A percentile compares a stretch with the other conserved stretches of the same genome.
These are phyloP conservation scores for Cucurbita pepo DNA, from an alignment of 306 rosid species.

Conservation along the genomic window DNA sequence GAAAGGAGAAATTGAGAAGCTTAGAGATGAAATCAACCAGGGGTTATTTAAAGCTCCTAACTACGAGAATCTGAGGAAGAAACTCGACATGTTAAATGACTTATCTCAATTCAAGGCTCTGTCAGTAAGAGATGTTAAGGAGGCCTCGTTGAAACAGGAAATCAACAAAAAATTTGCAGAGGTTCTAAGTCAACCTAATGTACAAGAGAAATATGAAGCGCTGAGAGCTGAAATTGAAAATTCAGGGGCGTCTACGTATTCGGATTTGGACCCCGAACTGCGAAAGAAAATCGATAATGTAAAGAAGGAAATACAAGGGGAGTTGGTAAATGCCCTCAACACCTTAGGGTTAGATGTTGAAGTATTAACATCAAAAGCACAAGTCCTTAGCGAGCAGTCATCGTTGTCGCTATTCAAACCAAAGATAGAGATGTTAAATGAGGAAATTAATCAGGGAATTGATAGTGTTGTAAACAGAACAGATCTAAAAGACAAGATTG, in stretches of 20 bases:
- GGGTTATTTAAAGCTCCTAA: slow-evolving; percentile 42
- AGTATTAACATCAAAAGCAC: slow-evolving; percentile 15
- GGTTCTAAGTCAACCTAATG: slow-evolving; percentile 26
- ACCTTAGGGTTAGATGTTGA: slow-evolving; percentile 44
- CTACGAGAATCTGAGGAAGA: slow-evolving; percentile 33
- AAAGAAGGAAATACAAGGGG: slow-evolving; percentile 41
- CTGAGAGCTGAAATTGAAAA: slow-evolving; percentile 46
- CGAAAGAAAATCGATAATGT: slow-evolving; percentile 35
- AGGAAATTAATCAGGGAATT: slow-evolving; percentile 35
- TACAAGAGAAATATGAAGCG: slow-evolving; percentile 39
- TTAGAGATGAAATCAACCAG: slow-evolving; percentile 39
- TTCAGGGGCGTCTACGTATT: slow-evolving; percentile 23
- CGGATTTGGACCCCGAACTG: slow-evolving; percentile 42
- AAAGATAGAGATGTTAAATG: slow-evolving; percentile 35
- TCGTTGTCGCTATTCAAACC: slow-evolving; percentile 19
- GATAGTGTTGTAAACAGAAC: slow-evolving; percentile 29
- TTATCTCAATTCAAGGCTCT: slow-evolving; percentile 33
- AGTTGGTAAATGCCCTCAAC: slow-evolving; percentile 39
- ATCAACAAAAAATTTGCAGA: slow-evolving; percentile 28
- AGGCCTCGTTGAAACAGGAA: slow-evolving; percentile 36
- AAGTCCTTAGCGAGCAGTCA: slow-evolving; percentile 13
- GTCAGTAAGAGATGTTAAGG: slow-evolving; percentile 20
- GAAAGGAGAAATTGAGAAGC: slow-evolving; percentile 43
- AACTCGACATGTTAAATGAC: slow-evolving; percentile 43
- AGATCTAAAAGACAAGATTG: slow-evolving; percentile 49